Evolutionary conservation across 495 filamentous ascomycete species (phyloP), one percentile per base, ranked within the genome.

Genomic region (Hypoxylon intermedium): DNA sequence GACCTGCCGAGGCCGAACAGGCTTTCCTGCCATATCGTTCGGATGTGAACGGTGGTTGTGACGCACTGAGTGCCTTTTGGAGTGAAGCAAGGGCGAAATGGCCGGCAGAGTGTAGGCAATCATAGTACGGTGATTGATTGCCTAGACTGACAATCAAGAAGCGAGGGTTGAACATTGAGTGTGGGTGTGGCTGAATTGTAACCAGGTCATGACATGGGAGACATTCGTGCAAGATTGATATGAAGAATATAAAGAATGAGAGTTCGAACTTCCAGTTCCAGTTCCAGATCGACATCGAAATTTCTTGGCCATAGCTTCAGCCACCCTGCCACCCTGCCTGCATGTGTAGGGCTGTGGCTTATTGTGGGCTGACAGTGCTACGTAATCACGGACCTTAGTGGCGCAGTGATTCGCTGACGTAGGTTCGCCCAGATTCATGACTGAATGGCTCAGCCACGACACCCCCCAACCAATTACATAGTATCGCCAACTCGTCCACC

Each of bases 61-160:
- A 69, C 63, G 53, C 41, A 0, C 56, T 68, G 5, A 92, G 75
- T 11, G 63, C 60, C 9, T 69, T 75, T 15, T 69, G 74, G 5
- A 90, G 60, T 6, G 82, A 76, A 23, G 79, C 71, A 62, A 93
- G 83, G 15, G 90, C 82, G 45, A 82, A 74, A 75, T 95, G 89
- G 47, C 91, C 92, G 28, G 90, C 87, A 52, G 84, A 89, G 74
- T 96, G 92, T 9, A 89, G 87, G n/a, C 89, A 93, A 44, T 82
- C 75, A 49, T 76, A 78, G 72, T 91, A 89, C 23, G 80, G 75
- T 12, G 77, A 68, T 43, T 74, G 72, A 58, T 81, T 76, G 59
- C 77, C 75, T 61, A 81, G 59, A 66, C 78, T 74, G 64, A 82
- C 37, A 47, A 82, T 49, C 73, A 89, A 53, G 72, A 84, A 56